phyloP scores from a whole-genome alignment of 2,329 filamentous ascomycete species.

The Emergomyces africanus region DNA sequence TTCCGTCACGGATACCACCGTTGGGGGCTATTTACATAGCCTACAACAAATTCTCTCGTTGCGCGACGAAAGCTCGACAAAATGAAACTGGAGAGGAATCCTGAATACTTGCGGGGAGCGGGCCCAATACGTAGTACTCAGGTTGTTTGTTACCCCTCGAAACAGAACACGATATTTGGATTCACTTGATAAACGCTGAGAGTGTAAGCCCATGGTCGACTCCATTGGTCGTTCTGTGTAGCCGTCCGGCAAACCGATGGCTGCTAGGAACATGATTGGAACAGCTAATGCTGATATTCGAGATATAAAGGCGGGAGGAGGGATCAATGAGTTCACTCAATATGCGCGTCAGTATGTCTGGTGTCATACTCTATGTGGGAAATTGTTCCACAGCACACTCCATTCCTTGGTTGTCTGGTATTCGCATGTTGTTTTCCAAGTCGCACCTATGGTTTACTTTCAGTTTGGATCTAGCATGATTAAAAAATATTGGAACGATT shows the following conservation, averaged over 20 bases:
- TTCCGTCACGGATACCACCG: neutral
- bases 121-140: neutral
- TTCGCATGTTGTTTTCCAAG: too few relatives aligned
- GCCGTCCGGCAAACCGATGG: neutral
- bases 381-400: too few relatives aligned
- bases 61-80: neutral
- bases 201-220: too few relatives aligned
- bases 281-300: too few relatives aligned
- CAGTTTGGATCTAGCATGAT: too few relatives aligned
- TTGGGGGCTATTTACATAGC: neutral
- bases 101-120: neutral
- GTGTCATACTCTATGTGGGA: too few relatives aligned
- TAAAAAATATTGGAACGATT: too few relatives aligned
- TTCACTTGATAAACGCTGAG: neutral
- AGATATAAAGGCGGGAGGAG: neutral
- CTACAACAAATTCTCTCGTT: neutral
- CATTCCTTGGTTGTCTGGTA: too few relatives aligned
- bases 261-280: too few relatives aligned
- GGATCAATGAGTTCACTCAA: neutral
- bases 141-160: neutral
- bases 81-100: neutral
- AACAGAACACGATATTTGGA: neutral
- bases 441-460: too few relatives aligned
- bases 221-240: neutral
- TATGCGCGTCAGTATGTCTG: neutral